Percentiles rank a stretch among this genome's conserved stretches.
Conservation (phyloP, 306 rosid genomes). For the Lathyrus aphaca region DNA sequence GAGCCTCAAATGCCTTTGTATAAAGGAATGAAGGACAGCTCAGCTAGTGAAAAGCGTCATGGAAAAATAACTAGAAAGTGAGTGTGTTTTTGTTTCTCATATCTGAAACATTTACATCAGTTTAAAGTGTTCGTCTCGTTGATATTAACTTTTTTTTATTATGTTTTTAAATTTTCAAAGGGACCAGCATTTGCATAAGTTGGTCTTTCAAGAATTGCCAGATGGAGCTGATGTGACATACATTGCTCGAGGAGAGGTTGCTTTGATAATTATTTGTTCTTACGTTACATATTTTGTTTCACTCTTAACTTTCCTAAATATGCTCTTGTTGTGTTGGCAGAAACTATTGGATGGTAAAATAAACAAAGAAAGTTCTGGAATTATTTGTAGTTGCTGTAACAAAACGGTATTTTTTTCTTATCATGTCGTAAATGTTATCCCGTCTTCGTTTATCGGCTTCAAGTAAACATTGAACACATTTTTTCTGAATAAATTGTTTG, state of each 20-base stretch:
- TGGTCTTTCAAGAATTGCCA: slow-evolving; percentile 62
- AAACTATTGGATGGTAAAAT: slow-evolving; percentile 50
- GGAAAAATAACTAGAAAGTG: slow-evolving; percentile 72
- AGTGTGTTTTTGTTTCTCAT: slow-evolving; percentile 31
- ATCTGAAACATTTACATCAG: background rate
- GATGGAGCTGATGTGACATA: slow-evolving; percentile 77
- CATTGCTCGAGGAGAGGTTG: slow-evolving; percentile 65
- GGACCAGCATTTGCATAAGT: slow-evolving; percentile 74
- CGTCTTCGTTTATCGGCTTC: background rate
- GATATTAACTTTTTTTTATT: background rate
- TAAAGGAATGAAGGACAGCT: slow-evolving; percentile 45
- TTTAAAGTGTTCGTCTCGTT: background rate
- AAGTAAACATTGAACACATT: background rate
- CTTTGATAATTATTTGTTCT: background rate
- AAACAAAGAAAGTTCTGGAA: slow-evolving; percentile 57
- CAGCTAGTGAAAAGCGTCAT: slow-evolving; percentile 48
- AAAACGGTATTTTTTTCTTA: slow-evolving; percentile 52
- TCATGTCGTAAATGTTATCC: slow-evolving; percentile 2
- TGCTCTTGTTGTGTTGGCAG: slow-evolving; percentile 43
- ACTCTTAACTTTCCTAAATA: slow-evolving; percentile 25
- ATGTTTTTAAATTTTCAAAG: slow-evolving; percentile 43
- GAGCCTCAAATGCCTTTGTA: slow-evolving; percentile 33
- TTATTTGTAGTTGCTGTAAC: slow-evolving; percentile 68
- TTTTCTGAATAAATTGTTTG: background rate
- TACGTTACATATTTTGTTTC: background rate